Base-by-base conservation (phyloP, 768 basidiomycete genomes). In the Boletus insuetus region DNA sequence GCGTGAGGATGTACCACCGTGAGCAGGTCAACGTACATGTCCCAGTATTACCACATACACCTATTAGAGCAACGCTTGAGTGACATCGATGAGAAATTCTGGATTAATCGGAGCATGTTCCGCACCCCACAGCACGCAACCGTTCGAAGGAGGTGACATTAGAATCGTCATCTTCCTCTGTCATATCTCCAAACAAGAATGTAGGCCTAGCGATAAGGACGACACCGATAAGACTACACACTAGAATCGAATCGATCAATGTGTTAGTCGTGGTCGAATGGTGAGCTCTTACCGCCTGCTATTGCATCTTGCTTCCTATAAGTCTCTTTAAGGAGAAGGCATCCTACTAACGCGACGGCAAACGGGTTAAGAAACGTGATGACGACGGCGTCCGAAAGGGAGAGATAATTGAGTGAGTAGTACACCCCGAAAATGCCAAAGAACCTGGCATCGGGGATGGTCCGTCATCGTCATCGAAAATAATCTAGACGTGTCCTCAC, bases 201-300 rank as follows among this genome's bases (percentile, higher is more conserved):
- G 78, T 73, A 0, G 94, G 94, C 35, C 90, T 78, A 12, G 92
- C 89, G 47, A 97, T 91, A 9, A 94, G 75, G 14, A 94, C 68
- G 10, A 93, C 91, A 0, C 93, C 94, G 10, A 80, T 41, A 32
- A 95, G 76, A 68, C 89, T 87, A 45, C 80, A 77, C 9, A 87
- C 82, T 82, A 62, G 19, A 43, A 20, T 47, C 6, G 16, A 20
- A 7, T 31, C 20, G 4, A 41, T 39, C 20, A 7, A 20, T 35
- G 19, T 34, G 14, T 41, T 26, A 11, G 26, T 26, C 10, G 3
- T 6, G 17, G 26, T 38, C 4, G 16, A 47, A 53, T 14, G 8
- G 2, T 17, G 12, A 0, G 34, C 19, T 8, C 75, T 54, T 54
- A 81, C 81, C 37, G 14, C 81, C 81, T 6, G 82, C 88, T 39